phyloP scores from a whole-genome alignment of 768 basidiomycete species.

The Lactarius evosmus region DNA sequence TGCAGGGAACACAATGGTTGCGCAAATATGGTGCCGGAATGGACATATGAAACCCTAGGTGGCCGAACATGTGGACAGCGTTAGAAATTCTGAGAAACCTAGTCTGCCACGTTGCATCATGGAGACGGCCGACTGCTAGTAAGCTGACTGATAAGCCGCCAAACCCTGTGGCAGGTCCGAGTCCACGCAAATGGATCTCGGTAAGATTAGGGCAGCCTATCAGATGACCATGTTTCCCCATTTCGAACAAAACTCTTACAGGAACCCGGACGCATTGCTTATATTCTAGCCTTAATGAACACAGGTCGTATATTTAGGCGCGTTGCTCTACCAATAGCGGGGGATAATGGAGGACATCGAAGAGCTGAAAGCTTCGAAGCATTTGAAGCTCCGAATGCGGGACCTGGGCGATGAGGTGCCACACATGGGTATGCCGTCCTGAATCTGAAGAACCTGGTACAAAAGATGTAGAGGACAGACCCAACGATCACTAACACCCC shows the following conservation, averaged over 20 bases:
- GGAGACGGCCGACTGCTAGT: background rate
- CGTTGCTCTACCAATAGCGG: background rate
- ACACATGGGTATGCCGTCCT: slow-evolving; percentile 1
- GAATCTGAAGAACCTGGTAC: background rate
- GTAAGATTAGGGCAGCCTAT: background rate
- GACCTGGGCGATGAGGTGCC: slow-evolving; percentile 2
- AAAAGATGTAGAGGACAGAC: slow-evolving; percentile 1
- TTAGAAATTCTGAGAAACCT: background rate
- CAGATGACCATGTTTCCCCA: background rate
- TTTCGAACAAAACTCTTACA: background rate
- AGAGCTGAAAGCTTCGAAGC: background rate
- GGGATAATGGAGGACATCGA: background rate
- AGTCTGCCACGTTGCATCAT: background rate
- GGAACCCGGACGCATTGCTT: background rate
- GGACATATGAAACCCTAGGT: background rate
- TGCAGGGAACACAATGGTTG: background rate
- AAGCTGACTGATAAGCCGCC: background rate
- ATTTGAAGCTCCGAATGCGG: slow-evolving; percentile 3
- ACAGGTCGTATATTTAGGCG: background rate
- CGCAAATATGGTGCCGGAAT: background rate
- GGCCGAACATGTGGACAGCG: background rate
- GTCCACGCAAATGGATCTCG: slow-evolving; percentile 3
- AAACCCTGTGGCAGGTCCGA: slow-evolving; percentile 4
- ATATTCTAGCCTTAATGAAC: background rate
- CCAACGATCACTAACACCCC: background rate